Evolutionary conservation across 2,329 filamentous ascomycete species (phyloP).

Genomic region (Triangularia setosa): DNA sequence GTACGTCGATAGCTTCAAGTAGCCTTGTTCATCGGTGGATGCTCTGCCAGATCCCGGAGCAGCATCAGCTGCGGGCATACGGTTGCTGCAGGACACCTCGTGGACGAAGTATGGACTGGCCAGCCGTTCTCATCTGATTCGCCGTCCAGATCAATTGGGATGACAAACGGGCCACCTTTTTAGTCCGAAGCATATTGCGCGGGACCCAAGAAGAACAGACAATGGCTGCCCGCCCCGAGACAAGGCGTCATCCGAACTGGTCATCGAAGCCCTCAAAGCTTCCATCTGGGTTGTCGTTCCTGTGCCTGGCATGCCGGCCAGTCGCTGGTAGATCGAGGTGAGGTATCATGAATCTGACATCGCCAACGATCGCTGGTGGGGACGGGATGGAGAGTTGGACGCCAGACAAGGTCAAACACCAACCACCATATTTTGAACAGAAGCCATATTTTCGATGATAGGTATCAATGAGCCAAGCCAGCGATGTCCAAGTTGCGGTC

Average conservation of each 20-base stretch:
- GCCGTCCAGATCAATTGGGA: not conserved
- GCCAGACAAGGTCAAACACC: not conserved
- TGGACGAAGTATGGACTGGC: not conserved
- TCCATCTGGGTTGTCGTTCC: not conserved
- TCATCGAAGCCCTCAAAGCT: not conserved
- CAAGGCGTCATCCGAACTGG: conserved; percentile 5
- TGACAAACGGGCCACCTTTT: not conserved
- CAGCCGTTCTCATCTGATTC: not conserved
- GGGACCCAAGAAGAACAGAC: not conserved
- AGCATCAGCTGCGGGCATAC: not conserved
- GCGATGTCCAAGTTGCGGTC: conserved; percentile 13
- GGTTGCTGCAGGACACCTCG: not conserved
- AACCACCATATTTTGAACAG: not conserved
- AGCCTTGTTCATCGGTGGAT: not conserved
- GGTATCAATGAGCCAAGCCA: conserved; percentile 3
- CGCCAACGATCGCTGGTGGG: not conserved
- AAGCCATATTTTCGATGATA: not conserved
- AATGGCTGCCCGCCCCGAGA: not conserved
- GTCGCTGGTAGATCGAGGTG: too few species aligned
- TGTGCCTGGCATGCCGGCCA: not conserved
- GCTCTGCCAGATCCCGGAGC: not conserved
- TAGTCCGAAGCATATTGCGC: not conserved
- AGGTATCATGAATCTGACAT: not conserved
- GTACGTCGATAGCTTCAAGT: not conserved
- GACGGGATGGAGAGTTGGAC: not conserved